These are phyloP conservation scores for Spiromyces aspiralis DNA, from an alignment of 371 early-diverging fungal species.

Conservation along the genomic window DNA sequence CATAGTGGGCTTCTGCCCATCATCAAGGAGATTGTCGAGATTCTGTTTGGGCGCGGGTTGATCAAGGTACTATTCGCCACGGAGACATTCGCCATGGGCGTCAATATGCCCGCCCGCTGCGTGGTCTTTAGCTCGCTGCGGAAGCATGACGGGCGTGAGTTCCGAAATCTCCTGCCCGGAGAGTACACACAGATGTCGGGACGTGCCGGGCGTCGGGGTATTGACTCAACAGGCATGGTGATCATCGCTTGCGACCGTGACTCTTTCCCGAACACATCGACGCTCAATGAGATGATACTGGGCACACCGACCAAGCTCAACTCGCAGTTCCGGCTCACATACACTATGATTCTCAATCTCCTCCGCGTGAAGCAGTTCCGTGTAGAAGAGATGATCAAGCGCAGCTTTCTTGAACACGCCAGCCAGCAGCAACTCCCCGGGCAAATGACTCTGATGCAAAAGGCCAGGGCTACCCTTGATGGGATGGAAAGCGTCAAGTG, in stretches of 20 bases:
- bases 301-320: constrained; percentile 82
- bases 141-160: constrained; percentile 83
- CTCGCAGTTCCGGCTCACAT: constrained; percentile 95
- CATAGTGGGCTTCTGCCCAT: constrained; percentile 96
- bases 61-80: constrained; percentile 90
- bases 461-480: constrained; percentile 12
- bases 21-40: constrained; percentile 98
- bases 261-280: constrained; percentile 28
- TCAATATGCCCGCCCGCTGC: constrained; percentile 96
- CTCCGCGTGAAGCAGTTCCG: constrained; percentile 93
- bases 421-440: constrained; percentile 67
- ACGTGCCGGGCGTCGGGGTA: constrained; percentile 95
- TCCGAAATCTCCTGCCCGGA: constrained; percentile 75
- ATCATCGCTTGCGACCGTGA: constrained; percentile 40
- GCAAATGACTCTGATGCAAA: constrained; percentile 39
- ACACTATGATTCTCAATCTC: constrained; percentile 97
- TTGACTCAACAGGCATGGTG: constrained; percentile 90
- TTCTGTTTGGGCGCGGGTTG: constrained; percentile 83
- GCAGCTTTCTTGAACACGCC: constrained; percentile 88
- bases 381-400: constrained; percentile 96
- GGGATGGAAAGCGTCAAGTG: constrained; percentile 50
- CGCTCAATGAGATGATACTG: constrained; percentile 59
- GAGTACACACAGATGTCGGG: constrained; percentile 99
- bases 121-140: constrained; percentile 88
- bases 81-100: constrained; percentile 97